Base-by-base conservation (phyloP, 345 rosid species). In the Limnanthes douglasii region DNA sequence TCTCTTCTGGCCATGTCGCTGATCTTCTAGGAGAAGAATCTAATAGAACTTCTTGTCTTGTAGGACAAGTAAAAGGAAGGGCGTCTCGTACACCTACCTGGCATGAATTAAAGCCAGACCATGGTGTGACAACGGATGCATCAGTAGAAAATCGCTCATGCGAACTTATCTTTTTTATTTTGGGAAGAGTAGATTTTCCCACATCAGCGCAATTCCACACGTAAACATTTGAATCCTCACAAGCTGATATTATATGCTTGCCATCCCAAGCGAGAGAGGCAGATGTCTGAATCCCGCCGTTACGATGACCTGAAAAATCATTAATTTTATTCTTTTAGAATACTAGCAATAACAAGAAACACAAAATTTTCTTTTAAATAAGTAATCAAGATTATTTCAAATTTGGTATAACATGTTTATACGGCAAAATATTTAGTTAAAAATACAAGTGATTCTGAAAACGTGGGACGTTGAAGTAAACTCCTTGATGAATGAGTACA, bases 1-100 rank as follows among this genome's bases (percentile, higher is more conserved):
- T 70, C 64, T 90, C 98, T 54, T 90, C 98, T 0, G 98, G 98
- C 95, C 95, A 90, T 9, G 98, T 90, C 0, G 92, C 94, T 0
- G 92, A 64, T 27, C 90, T 79, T 51, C 77, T 84, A 1, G 98
- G 84, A 43, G 66, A 79, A 28, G 84, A 61, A 41, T 70, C 84
- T 27, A 66, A 39, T 39, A 58, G 49, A 43, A 66, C 72, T 31
- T 77, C 75, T 32, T 79, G 92, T 8, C 60, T 32, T 79, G 92
- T 8, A 58, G 66, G 41, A 73, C 64, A 33, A 74, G 38, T 13
- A 70, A 67, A 64, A 84, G 77, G 3, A 56, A 51, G 1, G 61
- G 50, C 3, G 61, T 55, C 1, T 50, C 42, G 4, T 48, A 28
- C 31, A 42, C 61, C 8, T 53, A 6, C 11, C 18, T 2, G 54